phyloP scores from a whole-genome alignment of 2,329 filamentous ascomycete genomes.

The Amylocarpus encephaloides region DNA sequence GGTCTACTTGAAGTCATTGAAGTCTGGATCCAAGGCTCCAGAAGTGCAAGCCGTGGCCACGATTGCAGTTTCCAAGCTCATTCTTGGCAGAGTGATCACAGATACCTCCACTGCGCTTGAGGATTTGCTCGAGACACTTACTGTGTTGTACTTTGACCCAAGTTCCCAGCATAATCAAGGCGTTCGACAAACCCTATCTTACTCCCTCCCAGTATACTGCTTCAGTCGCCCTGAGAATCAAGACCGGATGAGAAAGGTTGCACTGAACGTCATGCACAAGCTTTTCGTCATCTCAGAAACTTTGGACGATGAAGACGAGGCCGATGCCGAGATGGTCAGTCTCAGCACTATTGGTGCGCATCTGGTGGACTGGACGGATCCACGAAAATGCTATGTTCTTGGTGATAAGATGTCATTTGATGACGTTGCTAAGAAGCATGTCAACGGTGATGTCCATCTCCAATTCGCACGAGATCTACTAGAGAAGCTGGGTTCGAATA shows the following conservation, averaged over 20 bases:
- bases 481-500: conserved; percentile 61
- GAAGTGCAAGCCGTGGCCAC: conserved; percentile 77
- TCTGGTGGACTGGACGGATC: conserved; percentile 92
- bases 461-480: conserved; percentile 72
- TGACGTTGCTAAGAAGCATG: conserved; percentile 54
- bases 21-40: conserved; percentile 60
- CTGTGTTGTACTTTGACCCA: conserved; percentile 85
- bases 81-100: conserved; percentile 73
- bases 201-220: conserved; percentile 92
- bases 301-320: conserved; percentile 67
- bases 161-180: conserved; percentile 73
- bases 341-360: conserved; percentile 73
- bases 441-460: conserved; percentile 74
- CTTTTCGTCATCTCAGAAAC: conserved; percentile 68
- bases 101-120: conserved; percentile 54
- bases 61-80: conserved; percentile 75
- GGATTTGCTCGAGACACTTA: conserved; percentile 76
- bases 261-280: conserved; percentile 67
- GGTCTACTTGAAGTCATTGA: conserved; percentile 77
- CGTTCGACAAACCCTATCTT: conserved; percentile 79
- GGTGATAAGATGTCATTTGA: conserved; percentile 37
- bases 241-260: conserved; percentile 68
- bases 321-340: conserved; percentile 72
- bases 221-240: conserved; percentile 81
- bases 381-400: conserved; percentile 64